Conservation (phyloP, 1,139 yeast genomes). For the Groenewaldozyma sp. region DNA sequence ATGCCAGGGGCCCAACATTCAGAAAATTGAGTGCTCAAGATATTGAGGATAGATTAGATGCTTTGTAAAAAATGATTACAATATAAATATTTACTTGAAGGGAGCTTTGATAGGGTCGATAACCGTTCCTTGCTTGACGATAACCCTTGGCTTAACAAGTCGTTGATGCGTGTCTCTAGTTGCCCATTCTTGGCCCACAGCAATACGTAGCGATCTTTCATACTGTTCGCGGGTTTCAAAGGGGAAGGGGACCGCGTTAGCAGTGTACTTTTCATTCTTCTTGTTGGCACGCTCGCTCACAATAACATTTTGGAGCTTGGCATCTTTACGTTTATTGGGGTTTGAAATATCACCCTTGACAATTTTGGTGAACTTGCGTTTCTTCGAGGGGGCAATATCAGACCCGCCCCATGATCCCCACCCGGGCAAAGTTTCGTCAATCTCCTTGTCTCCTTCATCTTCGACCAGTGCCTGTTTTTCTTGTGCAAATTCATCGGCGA, state of each 20-base stretch:
- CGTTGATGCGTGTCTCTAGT: slow-evolving; percentile 80
- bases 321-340: slow-evolving; percentile 68
- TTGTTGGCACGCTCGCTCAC: slow-evolving; percentile 83
- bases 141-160: slow-evolving; percentile 78
- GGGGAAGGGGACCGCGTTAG: slow-evolving; percentile 86
- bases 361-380: slow-evolving; percentile 50
- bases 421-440: slow-evolving; percentile 83
- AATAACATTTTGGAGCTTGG: slow-evolving; percentile 66
- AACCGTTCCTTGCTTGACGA: slow-evolving; percentile 80
- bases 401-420: slow-evolving; percentile 54
- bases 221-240: slow-evolving; percentile 89
- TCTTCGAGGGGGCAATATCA: slow-evolving; percentile 34
- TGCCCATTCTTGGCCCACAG: slow-evolving; percentile 97
- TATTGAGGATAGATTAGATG: slow-evolving; percentile 89
- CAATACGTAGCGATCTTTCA: slow-evolving; percentile 87
- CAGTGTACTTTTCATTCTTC: slow-evolving; percentile 74
- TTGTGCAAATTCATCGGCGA: slow-evolving; percentile 64
- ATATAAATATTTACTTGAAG: slow-evolving; percentile 27
- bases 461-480: slow-evolving; percentile 60
- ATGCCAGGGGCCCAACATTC: slow-evolving; percentile 76
- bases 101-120: slow-evolving; percentile 84
- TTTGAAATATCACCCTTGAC: slow-evolving; percentile 54
- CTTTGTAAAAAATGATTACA: slow-evolving; percentile 42
- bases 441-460: slow-evolving; percentile 82
- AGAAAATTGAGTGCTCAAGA: slow-evolving; percentile 80